Percentiles rank a stretch among this genome's conserved stretches.
phyloP scores from a whole-genome alignment of 169 alveolate species.

The Cystoisospora suis region DNA sequence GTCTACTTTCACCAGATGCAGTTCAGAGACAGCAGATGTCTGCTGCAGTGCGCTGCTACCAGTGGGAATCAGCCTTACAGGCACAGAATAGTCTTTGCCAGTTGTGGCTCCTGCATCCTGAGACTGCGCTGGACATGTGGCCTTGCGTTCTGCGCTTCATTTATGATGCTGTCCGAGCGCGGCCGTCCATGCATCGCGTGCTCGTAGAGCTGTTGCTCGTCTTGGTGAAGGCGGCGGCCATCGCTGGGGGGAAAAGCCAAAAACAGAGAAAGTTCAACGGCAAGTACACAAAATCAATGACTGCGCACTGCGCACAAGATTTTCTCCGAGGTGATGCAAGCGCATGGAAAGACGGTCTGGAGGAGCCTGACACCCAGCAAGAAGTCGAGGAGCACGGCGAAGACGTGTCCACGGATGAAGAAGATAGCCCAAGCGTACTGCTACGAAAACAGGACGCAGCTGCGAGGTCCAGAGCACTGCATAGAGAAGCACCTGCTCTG shows the following conservation, averaged over 20 bases:
- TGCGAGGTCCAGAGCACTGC: background rate
- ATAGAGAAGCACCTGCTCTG: no score
- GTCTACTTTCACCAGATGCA: conserved; percentile 29
- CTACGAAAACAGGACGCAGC: background rate
- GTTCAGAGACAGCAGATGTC: conserved; percentile 35
- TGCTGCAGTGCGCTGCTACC: conserved; percentile 40
- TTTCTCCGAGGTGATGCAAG: background rate
- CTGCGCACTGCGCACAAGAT: background rate
- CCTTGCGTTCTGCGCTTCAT: conserved; percentile 36
- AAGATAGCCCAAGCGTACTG: background rate
- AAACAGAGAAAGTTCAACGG: background rate
- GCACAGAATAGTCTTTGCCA: conserved; percentile 34
- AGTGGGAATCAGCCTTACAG: conserved; percentile 46
- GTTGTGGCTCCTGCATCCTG: conserved; percentile 32
- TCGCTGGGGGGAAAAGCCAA: background rate
- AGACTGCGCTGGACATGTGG: conserved; percentile 23
- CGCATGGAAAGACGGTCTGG: background rate
- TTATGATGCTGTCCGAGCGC: conserved; percentile 4
- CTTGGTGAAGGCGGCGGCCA: background rate
- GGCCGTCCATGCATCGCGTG: conserved; percentile 35
- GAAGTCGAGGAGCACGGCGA: background rate
- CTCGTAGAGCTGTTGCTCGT: conserved; percentile 37
- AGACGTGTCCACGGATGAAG: background rate
- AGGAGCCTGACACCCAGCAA: background rate
- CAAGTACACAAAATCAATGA: background rate